These are phyloP conservation scores for Suillus clintonianus DNA, from an alignment of 768 basidiomycete genomes.

Conservation along the genomic window DNA sequence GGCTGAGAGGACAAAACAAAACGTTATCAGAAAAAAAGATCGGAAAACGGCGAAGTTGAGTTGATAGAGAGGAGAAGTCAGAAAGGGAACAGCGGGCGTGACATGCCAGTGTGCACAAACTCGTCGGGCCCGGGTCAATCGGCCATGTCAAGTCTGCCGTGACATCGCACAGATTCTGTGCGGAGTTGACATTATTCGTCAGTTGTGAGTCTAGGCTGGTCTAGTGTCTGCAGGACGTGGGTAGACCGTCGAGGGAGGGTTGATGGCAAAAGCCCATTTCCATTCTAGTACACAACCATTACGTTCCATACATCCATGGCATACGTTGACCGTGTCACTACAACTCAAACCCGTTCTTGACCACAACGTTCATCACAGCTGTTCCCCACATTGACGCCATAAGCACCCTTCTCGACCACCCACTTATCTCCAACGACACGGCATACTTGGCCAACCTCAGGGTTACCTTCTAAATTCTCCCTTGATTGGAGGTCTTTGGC, in stretches of 20 bases:
- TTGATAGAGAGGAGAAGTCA: neutral
- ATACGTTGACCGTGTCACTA: neutral
- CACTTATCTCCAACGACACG: slow-evolving; percentile 56
- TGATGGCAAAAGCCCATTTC: too few species aligned
- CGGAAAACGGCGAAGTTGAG: neutral
- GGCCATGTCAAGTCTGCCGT: neutral
- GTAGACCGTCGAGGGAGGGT: too few species aligned
- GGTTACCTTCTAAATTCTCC: slow-evolving; percentile 34
- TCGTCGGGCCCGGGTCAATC: neutral
- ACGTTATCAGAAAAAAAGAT: neutral
- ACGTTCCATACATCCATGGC: neutral
- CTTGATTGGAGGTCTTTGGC: slow-evolving; percentile 52
- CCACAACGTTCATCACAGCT: slow-evolving; percentile 34
- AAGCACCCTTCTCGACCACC: slow-evolving; percentile 50
- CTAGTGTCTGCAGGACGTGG: too few species aligned
- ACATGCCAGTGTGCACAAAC: neutral
- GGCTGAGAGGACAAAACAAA: neutral
- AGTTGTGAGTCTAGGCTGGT: too few species aligned
- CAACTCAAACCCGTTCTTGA: slow-evolving; percentile 56
- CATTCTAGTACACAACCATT: neutral
- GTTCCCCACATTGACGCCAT: too few species aligned
- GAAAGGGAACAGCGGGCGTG: neutral
- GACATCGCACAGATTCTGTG: neutral
- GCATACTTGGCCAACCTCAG: slow-evolving; percentile 65
- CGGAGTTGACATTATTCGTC: too few species aligned